These are phyloP conservation scores for Erythrophleum ivorense DNA, from an alignment of 331 rosid genomes.

Conservation along the genomic window DNA sequence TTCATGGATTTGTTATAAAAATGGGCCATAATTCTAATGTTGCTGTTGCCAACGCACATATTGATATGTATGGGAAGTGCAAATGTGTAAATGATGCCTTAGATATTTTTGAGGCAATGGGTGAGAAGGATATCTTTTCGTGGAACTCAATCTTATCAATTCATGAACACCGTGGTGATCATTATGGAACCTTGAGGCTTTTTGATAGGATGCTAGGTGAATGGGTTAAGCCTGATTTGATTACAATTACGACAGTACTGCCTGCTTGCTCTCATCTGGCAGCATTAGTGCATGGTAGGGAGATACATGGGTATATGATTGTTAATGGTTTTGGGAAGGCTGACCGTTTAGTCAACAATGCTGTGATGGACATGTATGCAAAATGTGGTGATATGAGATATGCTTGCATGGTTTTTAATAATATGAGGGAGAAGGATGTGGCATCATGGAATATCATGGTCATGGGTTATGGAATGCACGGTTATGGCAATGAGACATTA, in stretches of 20 bases:
- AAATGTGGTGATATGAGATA: conserved; percentile 82
- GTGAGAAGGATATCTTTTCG: conserved; percentile 72
- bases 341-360: conserved; percentile 55
- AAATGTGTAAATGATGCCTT: conserved; percentile 58
- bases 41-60: conserved; percentile 70
- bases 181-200: conserved; percentile 61
- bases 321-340: conserved; percentile 60
- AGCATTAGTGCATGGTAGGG: conserved; percentile 77
- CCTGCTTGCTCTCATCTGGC: conserved; percentile 81
- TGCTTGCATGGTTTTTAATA: conserved; percentile 60
- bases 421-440: conserved; percentile 62
- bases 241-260: conserved; percentile 65
- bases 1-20: conserved; percentile 68
- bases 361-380: conserved; percentile 85
- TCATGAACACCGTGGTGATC: conserved; percentile 66
- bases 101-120: conserved; percentile 66
- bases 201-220: conserved; percentile 67
- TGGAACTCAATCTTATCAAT: conserved; percentile 83
- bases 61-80: conserved; percentile 90
- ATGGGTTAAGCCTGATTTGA: conserved; percentile 68
- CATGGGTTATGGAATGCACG: conserved; percentile 77
- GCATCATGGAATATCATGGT: conserved; percentile 91
- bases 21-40: conserved; percentile 64
- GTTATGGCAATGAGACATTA: conserved; percentile 66
- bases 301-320: conserved; percentile 74